Conservation (phyloP, 2,329 filamentous ascomycete species). For the Hypoxylon sp. region DNA sequence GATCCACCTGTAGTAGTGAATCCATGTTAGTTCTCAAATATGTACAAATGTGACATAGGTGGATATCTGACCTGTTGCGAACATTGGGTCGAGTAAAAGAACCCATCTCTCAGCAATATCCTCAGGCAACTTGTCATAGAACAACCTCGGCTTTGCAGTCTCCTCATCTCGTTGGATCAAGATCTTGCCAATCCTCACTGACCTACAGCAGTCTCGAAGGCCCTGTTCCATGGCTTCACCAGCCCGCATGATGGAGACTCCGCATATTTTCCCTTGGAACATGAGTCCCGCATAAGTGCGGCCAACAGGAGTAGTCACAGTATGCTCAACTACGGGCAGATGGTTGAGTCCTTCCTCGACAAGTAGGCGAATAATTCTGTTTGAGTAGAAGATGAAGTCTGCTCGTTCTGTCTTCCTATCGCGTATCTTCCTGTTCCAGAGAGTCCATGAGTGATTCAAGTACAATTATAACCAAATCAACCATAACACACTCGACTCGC, state of each 20-base stretch:
- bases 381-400: conserved; percentile 99
- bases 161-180: conserved; percentile 98
- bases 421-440: conserved; percentile 84
- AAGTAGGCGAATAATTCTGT: conserved; percentile 94
- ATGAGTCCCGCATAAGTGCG: conserved; percentile 89
- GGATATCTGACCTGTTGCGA: conserved; percentile 82
- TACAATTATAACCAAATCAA: conserved; percentile 10
- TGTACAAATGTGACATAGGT: conserved; percentile 7
- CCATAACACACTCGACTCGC: conserved; percentile 29
- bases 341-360: conserved; percentile 99
- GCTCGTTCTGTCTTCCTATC: conserved; percentile 90
- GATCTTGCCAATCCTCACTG: conserved; percentile 98
- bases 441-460: conserved; percentile 31
- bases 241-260: conserved; percentile 97
- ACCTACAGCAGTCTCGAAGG: conserved; percentile 93
- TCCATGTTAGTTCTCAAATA: conserved; percentile 31
- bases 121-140: conserved; percentile 96
- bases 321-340: conserved; percentile 88
- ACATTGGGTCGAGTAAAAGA: conserved; percentile 96
- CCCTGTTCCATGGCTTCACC: conserved; percentile 99
- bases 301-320: conserved; percentile 91
- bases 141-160: conserved; percentile 89
- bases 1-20: conserved; percentile 76
- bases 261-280: conserved; percentile 98
- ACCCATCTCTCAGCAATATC: conserved; percentile 96